Evolutionary conservation across 176 grass and related monocot species (phyloP), one percentile per base, ranked within the genome.

Genomic region (Juncus effusus): DNA sequence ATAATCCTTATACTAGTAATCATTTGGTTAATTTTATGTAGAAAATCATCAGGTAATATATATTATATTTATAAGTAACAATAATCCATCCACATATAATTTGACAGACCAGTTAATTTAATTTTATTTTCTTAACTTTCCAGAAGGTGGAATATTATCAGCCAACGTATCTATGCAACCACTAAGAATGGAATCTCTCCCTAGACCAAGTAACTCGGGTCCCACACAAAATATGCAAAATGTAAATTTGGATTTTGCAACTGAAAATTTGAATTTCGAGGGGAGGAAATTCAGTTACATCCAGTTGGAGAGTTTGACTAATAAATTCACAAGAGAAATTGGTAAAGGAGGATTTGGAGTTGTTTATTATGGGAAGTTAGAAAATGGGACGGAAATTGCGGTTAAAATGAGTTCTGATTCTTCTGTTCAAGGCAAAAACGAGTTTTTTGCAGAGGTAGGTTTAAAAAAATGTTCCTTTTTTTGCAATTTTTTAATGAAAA

Each of bases 341-440:
- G 79, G 79, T 10, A 70, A 45, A 59, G 72, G 72, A 49, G 79
- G 64, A 51, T 81, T 75, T 76, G 79, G 79, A 4, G 44, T 56
- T 55, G 79, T 81, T 1, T 76, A 70, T 13, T 63, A 69, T 63
- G 79, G 79, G 36, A 36, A 51, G 38, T 64, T 76, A 11, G 63
- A 59, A 49, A 64, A 81, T 47, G 63, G 72, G 9, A 80, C 10
- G 15, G 72, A 81, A 69, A 72, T 81, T 63, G 79, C 79, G 8
- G 70, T 81, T 13, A 76, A 81, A 60, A 51, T 76, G 56, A 51
- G 63, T 16, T 59, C 72, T 19, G 40, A 56, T 3, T 42, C 56
- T 37, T 67, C 72, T 62, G 15, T 39, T 3, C 56, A 81, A 55
- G 65, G 55, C 5, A 10, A 36, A 36, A 62, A 13, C 10, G 56